Conservation (phyloP, 1,284 basidiomycete species). For the Schizophyllum commune region DNA sequence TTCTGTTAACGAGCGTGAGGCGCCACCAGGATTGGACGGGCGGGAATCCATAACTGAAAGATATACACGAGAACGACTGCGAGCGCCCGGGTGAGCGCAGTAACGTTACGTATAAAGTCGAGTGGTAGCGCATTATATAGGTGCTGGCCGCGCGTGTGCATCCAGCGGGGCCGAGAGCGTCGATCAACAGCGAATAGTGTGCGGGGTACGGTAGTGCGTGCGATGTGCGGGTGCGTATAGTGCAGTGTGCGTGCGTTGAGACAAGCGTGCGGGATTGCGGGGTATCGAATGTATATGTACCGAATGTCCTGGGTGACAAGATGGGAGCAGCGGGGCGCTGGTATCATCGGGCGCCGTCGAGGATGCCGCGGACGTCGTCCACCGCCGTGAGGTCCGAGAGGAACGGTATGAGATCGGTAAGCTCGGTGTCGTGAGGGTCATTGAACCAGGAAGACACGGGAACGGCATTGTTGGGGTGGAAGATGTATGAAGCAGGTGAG, state of each 20-base stretch:
- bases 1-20: no score
- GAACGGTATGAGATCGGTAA: conserved; percentile 93
- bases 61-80: no score
- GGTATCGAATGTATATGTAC: conserved; percentile 2
- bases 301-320: no score
- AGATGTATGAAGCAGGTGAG: conserved; percentile 97
- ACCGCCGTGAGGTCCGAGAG: conserved; percentile 81
- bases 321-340: conserved; percentile 2
- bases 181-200: neutral
- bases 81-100: no score
- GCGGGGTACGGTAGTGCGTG: neutral
- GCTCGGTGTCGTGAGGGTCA: conserved; percentile 94
- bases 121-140: no score
- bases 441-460: conserved; percentile 99
- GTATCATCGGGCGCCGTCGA: conserved; percentile 71
- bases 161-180: neutral
- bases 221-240: no score
- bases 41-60: no score
- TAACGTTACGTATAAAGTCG: no score
- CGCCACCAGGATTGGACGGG: no score
- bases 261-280: conserved; percentile 1
- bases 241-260: neutral
- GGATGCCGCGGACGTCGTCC: conserved; percentile 87
- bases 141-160: no score
- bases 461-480: conserved; percentile 98